Conservation (phyloP, 208 protist genomes). For the Leishmania aethiopica region DNA sequence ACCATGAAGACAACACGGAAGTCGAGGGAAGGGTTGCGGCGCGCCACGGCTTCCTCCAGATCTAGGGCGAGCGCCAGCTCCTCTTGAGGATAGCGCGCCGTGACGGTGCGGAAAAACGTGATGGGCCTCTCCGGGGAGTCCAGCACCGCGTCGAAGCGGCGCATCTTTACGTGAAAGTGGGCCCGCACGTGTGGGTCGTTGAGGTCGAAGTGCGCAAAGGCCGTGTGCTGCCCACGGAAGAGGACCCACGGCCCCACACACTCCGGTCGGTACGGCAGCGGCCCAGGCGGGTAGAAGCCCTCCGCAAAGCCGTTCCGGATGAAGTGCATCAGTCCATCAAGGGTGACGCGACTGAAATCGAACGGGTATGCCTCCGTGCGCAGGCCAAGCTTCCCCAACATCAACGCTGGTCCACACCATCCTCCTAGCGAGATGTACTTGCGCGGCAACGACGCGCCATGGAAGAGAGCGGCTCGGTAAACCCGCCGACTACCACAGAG, state of each 20-base stretch:
- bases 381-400: constrained; percentile 73
- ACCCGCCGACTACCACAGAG: neutral
- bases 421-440: constrained; percentile 78
- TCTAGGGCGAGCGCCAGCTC: constrained; percentile 45
- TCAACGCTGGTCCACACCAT: constrained; percentile 78
- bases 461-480: constrained; percentile 21
- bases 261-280: constrained; percentile 66
- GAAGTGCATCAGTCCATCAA: constrained; percentile 75
- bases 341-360: constrained; percentile 75
- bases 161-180: constrained; percentile 60
- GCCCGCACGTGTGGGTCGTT: constrained; percentile 57
- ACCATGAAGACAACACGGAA: constrained; percentile 70
- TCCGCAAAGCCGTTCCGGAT: constrained; percentile 58
- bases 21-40: constrained; percentile 49
- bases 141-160: constrained; percentile 48
- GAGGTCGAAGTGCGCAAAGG: constrained; percentile 83
- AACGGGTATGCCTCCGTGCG: constrained; percentile 76
- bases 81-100: constrained; percentile 56
- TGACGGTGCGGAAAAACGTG: constrained; percentile 78
- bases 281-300: constrained; percentile 71
- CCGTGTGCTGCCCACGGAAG: constrained; percentile 76
- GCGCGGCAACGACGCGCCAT: constrained; percentile 35
- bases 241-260: constrained; percentile 82
- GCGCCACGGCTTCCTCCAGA: constrained; percentile 41
- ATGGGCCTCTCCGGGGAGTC: constrained; percentile 39